Conservation (phyloP, 805 yeast genomes). For the Cyberlindnera maclurae region DNA sequence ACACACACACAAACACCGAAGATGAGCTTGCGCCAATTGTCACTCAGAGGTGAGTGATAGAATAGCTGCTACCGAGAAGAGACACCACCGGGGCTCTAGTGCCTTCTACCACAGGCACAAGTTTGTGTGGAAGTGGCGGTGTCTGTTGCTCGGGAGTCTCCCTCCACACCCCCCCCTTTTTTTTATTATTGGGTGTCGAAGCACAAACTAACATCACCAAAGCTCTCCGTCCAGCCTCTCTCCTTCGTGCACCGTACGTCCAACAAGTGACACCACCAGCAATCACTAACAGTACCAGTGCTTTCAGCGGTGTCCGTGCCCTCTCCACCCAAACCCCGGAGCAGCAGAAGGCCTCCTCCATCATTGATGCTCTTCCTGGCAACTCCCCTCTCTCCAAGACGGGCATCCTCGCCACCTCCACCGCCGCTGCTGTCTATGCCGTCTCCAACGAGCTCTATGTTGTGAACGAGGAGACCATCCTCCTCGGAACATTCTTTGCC, state of each 20-base stretch:
- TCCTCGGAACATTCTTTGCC: slow-evolving; percentile 73
- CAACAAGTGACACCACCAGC: background rate
- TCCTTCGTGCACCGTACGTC: slow-evolving; percentile 1
- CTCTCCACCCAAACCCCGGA: slow-evolving; percentile 59
- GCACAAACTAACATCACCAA: background rate
- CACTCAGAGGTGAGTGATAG: slow-evolving; percentile 25
- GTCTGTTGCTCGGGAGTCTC: no score
- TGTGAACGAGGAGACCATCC: slow-evolving; percentile 87
- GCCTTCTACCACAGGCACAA: no score
- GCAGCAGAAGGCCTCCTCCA: slow-evolving; percentile 88
- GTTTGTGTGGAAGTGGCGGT: no score
- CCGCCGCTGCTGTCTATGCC: slow-evolving; percentile 93
- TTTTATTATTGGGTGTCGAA: background rate
- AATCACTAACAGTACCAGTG: slow-evolving; percentile 2
- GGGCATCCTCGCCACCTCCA: slow-evolving; percentile 88
- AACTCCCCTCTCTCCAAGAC: slow-evolving; percentile 83
- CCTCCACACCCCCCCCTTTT: no score
- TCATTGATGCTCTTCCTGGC: slow-evolving; percentile 92
- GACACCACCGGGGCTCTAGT: no score
- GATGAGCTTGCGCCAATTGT: slow-evolving; percentile 22
- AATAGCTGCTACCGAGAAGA: no score
- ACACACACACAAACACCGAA: background rate
- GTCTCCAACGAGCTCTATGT: slow-evolving; percentile 90
- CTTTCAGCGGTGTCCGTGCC: slow-evolving; percentile 46
- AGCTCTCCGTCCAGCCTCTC: slow-evolving; percentile 2